Evolutionary conservation across 306 rosid species (phyloP).

Genomic region (Begonia masoniana): DNA sequence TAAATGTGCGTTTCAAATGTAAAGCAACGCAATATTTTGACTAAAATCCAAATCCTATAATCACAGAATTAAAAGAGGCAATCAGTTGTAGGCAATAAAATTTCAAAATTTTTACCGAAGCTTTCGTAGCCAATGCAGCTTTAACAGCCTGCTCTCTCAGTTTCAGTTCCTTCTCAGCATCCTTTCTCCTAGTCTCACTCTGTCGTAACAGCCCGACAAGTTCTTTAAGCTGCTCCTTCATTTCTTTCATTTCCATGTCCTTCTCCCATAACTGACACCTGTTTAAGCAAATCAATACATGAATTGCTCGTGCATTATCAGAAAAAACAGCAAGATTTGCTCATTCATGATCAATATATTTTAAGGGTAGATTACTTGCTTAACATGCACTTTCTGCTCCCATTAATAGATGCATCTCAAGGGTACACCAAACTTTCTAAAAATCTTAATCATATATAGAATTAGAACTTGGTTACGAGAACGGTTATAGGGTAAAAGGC

Average conservation of each 20-base stretch:
- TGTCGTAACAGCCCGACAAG: constrained; percentile 87
- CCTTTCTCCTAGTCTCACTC: constrained; percentile 89
- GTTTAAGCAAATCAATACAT: constrained; percentile 11
- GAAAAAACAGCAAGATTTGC: too few species aligned
- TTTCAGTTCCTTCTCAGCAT: constrained; percentile 82
- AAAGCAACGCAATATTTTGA: too few species aligned
- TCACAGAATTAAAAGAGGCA: too few species aligned
- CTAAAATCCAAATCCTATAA: too few species aligned
- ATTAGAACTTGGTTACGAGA: too few species aligned
- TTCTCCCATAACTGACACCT: constrained; percentile 98
- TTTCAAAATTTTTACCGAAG: constrained; percentile 34
- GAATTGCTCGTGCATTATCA: neutral
- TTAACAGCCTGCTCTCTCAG: constrained; percentile 76
- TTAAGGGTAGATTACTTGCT: too few species aligned
- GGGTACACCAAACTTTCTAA: neutral
- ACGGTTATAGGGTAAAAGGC: too few species aligned
- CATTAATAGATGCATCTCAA: too few species aligned
- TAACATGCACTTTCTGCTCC: too few species aligned
- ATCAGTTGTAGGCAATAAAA: neutral
- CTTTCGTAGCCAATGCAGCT: constrained; percentile 58
- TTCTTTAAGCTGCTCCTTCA: constrained; percentile 97
- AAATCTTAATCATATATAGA: neutral
- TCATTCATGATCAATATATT: too few species aligned
- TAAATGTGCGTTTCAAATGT: too few species aligned
- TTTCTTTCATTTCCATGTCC: constrained; percentile 85